These are phyloP conservation scores for Herpetomonas samuelpessoai DNA, from an alignment of 208 protist species.

Conservation along the genomic window DNA sequence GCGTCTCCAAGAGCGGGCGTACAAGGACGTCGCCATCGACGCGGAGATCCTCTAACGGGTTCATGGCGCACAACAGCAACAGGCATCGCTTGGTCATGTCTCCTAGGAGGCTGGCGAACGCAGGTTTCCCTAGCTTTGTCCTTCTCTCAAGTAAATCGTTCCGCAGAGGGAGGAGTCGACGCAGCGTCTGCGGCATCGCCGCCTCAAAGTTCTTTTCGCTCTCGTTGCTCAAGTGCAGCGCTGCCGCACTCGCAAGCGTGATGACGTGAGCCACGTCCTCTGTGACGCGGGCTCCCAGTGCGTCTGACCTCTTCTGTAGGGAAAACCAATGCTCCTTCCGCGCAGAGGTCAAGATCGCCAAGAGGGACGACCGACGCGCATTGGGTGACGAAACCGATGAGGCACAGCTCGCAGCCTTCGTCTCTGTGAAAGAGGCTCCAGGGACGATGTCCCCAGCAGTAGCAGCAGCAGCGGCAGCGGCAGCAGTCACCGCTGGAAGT, in stretches of 20 bases:
- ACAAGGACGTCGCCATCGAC: neutral
- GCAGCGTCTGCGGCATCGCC: neutral
- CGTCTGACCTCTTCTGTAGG: slow-evolving; percentile 22
- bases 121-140: neutral
- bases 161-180: slow-evolving; percentile 10
- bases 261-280: slow-evolving; percentile 20
- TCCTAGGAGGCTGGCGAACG: slow-evolving; percentile 1
- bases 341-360: neutral
- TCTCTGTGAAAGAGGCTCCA: neutral
- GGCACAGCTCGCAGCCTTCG: neutral
- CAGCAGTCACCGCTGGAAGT: neutral
- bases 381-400: neutral
- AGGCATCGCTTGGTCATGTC: slow-evolving; percentile 1
- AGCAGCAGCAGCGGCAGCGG: neutral
- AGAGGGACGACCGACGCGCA: neutral
- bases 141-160: slow-evolving; percentile 10
- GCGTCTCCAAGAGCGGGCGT: no score
- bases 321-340: slow-evolving; percentile 23
- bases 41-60: neutral
- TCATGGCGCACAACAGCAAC: neutral
- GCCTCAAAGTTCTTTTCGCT: neutral
- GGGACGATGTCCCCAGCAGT: neutral
- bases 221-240: slow-evolving; percentile 29
- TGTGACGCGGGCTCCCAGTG: slow-evolving; percentile 13
- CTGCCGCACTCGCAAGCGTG: slow-evolving; percentile 19